Evolutionary conservation across 2,329 filamentous ascomycete species (phyloP).

Genomic region (Fusarium mangiferae): DNA sequence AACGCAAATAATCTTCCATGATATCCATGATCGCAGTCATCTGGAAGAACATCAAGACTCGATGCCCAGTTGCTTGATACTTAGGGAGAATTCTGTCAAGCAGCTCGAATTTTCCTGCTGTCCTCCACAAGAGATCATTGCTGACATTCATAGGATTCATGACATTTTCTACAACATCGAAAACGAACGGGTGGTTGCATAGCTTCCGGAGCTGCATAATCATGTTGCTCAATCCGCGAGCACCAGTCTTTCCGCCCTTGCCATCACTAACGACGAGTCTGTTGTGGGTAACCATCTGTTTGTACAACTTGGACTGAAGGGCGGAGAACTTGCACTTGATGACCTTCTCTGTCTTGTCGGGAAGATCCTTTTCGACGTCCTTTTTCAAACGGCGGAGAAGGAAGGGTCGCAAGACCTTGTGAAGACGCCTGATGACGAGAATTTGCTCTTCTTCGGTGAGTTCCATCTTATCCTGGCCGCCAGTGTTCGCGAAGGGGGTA

Average conservation of each 20-base stretch:
- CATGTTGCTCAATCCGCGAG: conserved; percentile 98
- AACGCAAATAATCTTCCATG: conserved; percentile 97
- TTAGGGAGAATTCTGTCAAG: conserved; percentile 93
- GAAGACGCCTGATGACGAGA: conserved; percentile 95
- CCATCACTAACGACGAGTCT: conserved; percentile 93
- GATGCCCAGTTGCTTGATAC: conserved; percentile 89
- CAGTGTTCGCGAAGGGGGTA: conserved; percentile 97
- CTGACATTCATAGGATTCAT: conserved; percentile 92
- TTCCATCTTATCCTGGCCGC: conserved; percentile 98
- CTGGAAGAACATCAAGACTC: conserved; percentile 99
- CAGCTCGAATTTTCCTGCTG: conserved; percentile 95
- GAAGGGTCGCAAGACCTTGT: conserved; percentile 98
- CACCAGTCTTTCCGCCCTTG: conserved; percentile 92
- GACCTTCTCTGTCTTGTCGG: conserved; percentile 98
- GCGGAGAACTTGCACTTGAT: conserved; percentile 99
- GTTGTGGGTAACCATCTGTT: conserved; percentile 96
- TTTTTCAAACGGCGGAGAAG: conserved; percentile 98
- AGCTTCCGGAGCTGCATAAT: conserved; percentile 99
- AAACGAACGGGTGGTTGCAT: conserved; percentile 99
- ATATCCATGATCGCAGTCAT: conserved; percentile 99
- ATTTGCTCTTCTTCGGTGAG: conserved; percentile 99
- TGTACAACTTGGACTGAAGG: conserved; percentile 92
- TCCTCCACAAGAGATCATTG: conserved; percentile 95
- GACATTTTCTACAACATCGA: conserved; percentile 96
- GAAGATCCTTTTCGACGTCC: conserved; percentile 98